Conservation (phyloP, 805 yeast species). For the Starmerella davenportii region DNA sequence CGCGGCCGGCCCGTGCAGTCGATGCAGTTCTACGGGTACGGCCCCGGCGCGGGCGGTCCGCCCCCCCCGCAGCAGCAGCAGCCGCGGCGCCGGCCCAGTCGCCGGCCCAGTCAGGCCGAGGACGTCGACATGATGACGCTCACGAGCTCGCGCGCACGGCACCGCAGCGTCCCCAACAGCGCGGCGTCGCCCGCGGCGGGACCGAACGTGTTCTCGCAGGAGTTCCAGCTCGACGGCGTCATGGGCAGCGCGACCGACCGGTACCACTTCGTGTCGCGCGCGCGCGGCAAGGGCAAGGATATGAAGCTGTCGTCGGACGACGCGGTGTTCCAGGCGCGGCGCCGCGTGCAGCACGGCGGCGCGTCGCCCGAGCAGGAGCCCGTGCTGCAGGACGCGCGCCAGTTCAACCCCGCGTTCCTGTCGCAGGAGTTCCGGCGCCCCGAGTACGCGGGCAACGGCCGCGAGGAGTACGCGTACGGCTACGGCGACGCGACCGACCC, state of each 20-base stretch:
- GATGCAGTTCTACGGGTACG: not conserved
- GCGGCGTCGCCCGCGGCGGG: not conserved
- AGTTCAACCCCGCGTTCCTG: not conserved
- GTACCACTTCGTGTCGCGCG: conserved; percentile 18
- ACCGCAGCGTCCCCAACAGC: conserved; percentile 8
- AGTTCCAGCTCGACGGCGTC: conserved; percentile 20
- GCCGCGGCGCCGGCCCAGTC: not conserved
- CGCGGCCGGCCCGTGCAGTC: not conserved
- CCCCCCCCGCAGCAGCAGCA: not conserved
- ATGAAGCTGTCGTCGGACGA: conserved; percentile 11
- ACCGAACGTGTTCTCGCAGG: conserved; percentile 18
- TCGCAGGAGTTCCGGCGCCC: not conserved
- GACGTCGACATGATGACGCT: conserved; percentile 18
- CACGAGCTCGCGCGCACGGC: conserved; percentile 14
- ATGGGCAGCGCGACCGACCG: conserved; percentile 17
- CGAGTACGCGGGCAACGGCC: not conserved
- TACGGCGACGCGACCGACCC: not conserved
- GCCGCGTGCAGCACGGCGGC: conserved; percentile 11
- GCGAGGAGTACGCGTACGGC: not conserved
- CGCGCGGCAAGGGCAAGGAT: conserved; percentile 7
- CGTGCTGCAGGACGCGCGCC: not conserved
- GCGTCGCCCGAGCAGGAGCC: conserved; percentile 1
- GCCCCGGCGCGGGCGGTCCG: not conserved
- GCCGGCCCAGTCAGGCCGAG: conserved; percentile 4
- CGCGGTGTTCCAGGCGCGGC: conserved; percentile 10